phyloP scores from a whole-genome alignment of 495 filamentous ascomycete species.

The Penicillium robsamsonii region DNA sequence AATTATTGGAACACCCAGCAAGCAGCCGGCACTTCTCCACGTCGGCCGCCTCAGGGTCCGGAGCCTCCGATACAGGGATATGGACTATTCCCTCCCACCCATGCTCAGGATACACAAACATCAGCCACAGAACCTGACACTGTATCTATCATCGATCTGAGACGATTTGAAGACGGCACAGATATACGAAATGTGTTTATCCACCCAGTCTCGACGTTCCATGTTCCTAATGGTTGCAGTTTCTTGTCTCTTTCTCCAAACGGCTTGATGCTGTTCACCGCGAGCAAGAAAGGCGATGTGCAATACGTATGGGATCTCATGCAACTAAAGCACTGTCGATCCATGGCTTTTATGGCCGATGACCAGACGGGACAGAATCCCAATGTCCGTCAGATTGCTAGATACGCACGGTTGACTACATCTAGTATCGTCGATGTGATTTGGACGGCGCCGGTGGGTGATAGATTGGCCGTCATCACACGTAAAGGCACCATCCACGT shows the following conservation, averaged over 20 bases:
- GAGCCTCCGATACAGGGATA: slow-evolving; percentile 32
- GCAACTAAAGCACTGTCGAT: slow-evolving; percentile 52
- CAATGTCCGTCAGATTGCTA: slow-evolving; percentile 76
- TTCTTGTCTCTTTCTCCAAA: slow-evolving; percentile 85
- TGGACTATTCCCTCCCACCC: slow-evolving; percentile 70
- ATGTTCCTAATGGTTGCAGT: slow-evolving; percentile 80
- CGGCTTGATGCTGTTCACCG: slow-evolving; percentile 80
- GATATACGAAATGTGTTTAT: slow-evolving; percentile 39
- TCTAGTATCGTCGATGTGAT: slow-evolving; percentile 85
- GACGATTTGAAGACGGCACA: slow-evolving; percentile 54
- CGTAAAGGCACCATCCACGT: slow-evolving; percentile 92
- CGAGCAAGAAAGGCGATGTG: slow-evolving; percentile 87
- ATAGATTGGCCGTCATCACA: slow-evolving; percentile 80
- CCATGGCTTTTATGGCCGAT: slow-evolving; percentile 41
- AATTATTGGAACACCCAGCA: slow-evolving; percentile 79
- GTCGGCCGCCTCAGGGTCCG: slow-evolving; percentile 28
- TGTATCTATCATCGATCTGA: slow-evolving; percentile 82
- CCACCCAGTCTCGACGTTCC: slow-evolving; percentile 75
- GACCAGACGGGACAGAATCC: slow-evolving; percentile 29
- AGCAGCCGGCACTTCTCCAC: slow-evolving; percentile 25
- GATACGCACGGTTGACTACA: slow-evolving; percentile 86
- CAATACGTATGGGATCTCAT: slow-evolving; percentile 92
- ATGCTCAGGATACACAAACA: slow-evolving; percentile 53
- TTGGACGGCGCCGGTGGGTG: slow-evolving; percentile 79
- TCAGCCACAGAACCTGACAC: slow-evolving; percentile 66